Percentiles rank a stretch among this genome's conserved stretches.
Evolutionary conservation across 305 asterid genomes (phyloP).

Genomic region (Fraxinus platypoda): DNA sequence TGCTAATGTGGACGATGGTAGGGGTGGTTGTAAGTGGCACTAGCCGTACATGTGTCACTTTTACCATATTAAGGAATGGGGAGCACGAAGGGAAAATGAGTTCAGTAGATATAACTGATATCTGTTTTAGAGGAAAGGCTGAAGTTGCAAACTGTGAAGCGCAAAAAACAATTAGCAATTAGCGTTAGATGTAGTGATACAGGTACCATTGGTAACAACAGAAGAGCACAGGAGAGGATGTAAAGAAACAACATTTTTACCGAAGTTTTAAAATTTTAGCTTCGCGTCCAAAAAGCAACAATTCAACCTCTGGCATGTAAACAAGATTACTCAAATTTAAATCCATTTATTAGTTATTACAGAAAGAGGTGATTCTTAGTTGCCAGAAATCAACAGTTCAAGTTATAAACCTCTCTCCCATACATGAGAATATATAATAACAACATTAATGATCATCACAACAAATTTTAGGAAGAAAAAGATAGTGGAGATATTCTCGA

Average conservation of each 20-base stretch:
- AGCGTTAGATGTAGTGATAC: neutral
- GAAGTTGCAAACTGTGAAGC: neutral
- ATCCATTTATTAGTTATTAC: constrained; percentile 4
- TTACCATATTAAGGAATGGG: neutral
- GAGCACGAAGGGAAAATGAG: neutral
- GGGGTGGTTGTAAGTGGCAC: neutral
- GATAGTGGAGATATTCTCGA: neutral
- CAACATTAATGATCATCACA: neutral
- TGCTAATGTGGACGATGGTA: neutral
- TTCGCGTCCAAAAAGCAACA: neutral
- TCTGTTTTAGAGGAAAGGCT: neutral
- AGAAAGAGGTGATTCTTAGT: neutral
- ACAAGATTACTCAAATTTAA: neutral
- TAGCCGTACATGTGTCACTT: neutral
- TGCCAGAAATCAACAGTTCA: neutral
- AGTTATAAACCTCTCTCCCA: constrained; percentile 12
- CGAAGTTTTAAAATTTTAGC: neutral
- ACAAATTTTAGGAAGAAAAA: constrained; percentile 5
- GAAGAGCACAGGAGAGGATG: neutral
- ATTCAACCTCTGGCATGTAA: constrained; percentile 7
- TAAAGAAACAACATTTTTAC: neutral
- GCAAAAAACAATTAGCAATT: neutral
- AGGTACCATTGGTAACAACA: neutral
- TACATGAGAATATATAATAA: constrained; percentile 1
- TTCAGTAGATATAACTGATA: neutral